A percentile compares a stretch with the other conserved stretches of the same genome.
These are phyloP conservation scores for Apiotrichum mycotoxinovorans DNA, from an alignment of 1,284 basidiomycete genomes.

Conservation along the genomic window DNA sequence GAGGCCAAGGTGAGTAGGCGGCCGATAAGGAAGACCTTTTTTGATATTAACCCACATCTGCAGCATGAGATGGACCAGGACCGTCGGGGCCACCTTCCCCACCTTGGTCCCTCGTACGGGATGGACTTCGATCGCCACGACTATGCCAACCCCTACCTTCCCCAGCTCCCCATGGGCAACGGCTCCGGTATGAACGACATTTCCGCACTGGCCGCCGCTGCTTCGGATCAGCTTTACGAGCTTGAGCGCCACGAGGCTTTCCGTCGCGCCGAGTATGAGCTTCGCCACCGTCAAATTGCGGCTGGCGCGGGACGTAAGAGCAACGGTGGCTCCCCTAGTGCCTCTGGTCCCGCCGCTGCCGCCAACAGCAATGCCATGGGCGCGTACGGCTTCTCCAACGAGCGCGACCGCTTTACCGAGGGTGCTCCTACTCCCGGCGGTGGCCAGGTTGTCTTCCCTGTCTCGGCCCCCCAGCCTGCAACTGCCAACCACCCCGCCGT, in stretches of 20 bases:
- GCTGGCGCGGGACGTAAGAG: slow-evolving; percentile 47
- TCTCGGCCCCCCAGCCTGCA: slow-evolving; percentile 48
- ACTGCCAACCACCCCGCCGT: slow-evolving; percentile 47
- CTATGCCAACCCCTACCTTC: slow-evolving; percentile 38
- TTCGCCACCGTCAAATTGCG: slow-evolving; percentile 58
- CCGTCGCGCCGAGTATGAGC: slow-evolving; percentile 78
- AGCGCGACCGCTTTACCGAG: slow-evolving; percentile 39
- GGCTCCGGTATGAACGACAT: slow-evolving; percentile 48
- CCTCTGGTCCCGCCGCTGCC: slow-evolving; percentile 3
- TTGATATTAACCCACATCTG: background rate
- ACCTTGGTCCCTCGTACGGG: slow-evolving; percentile 45
- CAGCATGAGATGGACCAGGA: slow-evolving; percentile 40
- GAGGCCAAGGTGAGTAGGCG: slow-evolving; percentile 36
- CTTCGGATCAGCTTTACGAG: slow-evolving; percentile 78
- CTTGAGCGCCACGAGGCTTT: slow-evolving; percentile 80
- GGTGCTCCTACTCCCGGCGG: slow-evolving; percentile 37
- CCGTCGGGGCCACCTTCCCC: slow-evolving; percentile 32
- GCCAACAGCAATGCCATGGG: background rate
- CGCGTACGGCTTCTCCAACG: slow-evolving; percentile 39
- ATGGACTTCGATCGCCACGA: slow-evolving; percentile 46
- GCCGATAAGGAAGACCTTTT: background rate
- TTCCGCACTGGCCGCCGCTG: slow-evolving; percentile 69
- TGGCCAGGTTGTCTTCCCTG: slow-evolving; percentile 47
- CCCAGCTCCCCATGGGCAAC: slow-evolving; percentile 29
- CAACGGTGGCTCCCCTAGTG: slow-evolving; percentile 65